These are phyloP conservation scores for Endogone sp. DNA, from an alignment of 192 early-diverging fungal species.

Conservation along the genomic window DNA sequence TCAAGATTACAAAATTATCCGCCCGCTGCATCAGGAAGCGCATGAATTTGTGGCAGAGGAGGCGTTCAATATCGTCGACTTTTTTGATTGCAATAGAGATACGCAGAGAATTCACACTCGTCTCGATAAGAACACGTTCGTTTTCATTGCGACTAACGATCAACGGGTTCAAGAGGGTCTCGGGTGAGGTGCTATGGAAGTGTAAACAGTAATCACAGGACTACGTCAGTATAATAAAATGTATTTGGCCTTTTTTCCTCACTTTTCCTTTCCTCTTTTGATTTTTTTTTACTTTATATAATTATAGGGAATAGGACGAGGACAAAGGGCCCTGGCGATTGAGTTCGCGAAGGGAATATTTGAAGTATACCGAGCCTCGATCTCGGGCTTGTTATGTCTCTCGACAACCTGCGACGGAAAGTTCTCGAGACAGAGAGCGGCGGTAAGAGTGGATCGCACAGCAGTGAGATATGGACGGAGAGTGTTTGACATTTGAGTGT, in stretches of 20 bases:
- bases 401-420: conserved; percentile 97
- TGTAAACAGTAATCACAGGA: no score
- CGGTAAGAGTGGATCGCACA: conserved; percentile 89
- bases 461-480: conserved; percentile 94
- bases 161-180: conserved; percentile 84
- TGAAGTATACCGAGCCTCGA: conserved; percentile 74
- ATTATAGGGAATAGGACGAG: no score
- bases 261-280: no score
- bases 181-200: conserved; percentile 58
- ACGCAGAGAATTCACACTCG: conserved; percentile 90
- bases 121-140: conserved; percentile 89
- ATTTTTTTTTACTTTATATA: no score
- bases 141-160: conserved; percentile 89
- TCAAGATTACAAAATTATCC: conserved; percentile 91
- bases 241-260: no score
- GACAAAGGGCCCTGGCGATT: neutral
- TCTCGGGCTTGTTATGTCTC: conserved; percentile 97
- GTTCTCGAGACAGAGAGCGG: conserved; percentile 94
- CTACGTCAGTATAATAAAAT: neutral
- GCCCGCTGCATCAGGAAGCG: conserved; percentile 96
- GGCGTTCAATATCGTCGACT: conserved; percentile 94
- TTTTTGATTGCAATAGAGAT: conserved; percentile 96
- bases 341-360: conserved; percentile 2
- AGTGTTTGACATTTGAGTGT: conserved; percentile 99
- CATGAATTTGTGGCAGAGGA: conserved; percentile 96